phyloP scores from a whole-genome alignment of 2,329 filamentous ascomycete species.

The Metarhizium humberi region DNA sequence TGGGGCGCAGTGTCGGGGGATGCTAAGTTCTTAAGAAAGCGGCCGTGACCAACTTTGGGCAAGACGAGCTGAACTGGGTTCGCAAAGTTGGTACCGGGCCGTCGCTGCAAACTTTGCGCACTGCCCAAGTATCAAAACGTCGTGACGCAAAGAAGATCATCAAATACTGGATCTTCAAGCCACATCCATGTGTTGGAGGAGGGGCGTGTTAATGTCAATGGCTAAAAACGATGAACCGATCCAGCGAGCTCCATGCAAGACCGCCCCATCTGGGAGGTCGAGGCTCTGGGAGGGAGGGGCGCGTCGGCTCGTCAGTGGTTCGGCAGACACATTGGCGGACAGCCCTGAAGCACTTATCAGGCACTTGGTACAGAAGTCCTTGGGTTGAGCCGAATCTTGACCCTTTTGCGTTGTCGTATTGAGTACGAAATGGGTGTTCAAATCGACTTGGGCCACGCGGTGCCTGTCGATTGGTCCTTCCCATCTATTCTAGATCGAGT shows the following conservation, averaged over 20 bases:
- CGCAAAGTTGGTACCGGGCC: neutral
- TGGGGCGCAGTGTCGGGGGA: neutral
- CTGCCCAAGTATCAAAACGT: neutral
- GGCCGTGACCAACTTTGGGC: neutral
- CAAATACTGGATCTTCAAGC: slow-evolving; percentile 3
- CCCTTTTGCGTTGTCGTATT: too few species aligned
- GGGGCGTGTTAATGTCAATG: slow-evolving; percentile 1
- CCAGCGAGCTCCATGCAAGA: neutral
- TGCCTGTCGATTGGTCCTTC: too few species aligned
- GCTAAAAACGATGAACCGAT: neutral
- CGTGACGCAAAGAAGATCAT: neutral
- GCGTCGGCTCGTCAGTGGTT: neutral
- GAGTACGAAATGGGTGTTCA: too few species aligned
- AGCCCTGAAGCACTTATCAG: neutral
- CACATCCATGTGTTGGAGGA: neutral
- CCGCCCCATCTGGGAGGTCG: neutral
- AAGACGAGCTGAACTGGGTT: neutral
- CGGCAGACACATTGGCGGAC: neutral
- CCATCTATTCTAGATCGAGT: too few species aligned
- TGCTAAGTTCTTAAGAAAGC: neutral
- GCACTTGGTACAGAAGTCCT: neutral
- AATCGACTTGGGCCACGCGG: too few species aligned
- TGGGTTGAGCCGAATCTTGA: too few species aligned
- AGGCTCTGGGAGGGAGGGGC: neutral
- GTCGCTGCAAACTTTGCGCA: neutral